phyloP scores from a whole-genome alignment of 306 rosid species.

The Arachis stenosperma region DNA sequence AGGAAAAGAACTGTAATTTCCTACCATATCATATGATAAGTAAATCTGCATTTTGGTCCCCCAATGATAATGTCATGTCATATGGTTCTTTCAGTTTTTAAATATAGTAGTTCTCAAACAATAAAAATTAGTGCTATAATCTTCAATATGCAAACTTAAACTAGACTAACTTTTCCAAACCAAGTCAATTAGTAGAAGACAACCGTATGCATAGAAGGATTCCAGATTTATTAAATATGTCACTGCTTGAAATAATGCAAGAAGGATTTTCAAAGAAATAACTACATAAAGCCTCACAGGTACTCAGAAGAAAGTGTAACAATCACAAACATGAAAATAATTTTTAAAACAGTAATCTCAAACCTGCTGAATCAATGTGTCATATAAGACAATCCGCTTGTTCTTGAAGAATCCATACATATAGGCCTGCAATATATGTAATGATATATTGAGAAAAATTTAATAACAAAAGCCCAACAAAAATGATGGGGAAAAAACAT shows the following conservation, averaged over 20 bases:
- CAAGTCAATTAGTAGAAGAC: background rate
- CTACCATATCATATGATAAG: background rate
- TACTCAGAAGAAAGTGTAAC: constrained; percentile 16
- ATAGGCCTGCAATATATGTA: constrained; percentile 76
- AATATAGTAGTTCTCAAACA: background rate
- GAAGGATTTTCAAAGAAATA: background rate
- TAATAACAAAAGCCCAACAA: constrained; percentile 15
- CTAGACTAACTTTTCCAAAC: background rate
- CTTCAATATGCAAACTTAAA: background rate
- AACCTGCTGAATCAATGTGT: constrained; percentile 96
- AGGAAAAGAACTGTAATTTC: background rate
- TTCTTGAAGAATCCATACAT: constrained; percentile 99
- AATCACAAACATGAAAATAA: constrained; percentile 19
- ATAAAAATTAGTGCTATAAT: constrained; percentile 3
- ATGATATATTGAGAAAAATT: constrained; percentile 29
- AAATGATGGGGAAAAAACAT: background rate
- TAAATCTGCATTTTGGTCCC: background rate
- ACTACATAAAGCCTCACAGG: constrained; percentile 13
- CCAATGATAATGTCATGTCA: background rate
- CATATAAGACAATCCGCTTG: constrained; percentile 96
- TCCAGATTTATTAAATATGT: background rate
- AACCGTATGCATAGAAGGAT: background rate
- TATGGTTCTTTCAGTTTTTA: background rate
- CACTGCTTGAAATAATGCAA: background rate
- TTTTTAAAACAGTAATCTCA: constrained; percentile 25